Base-by-base conservation (phyloP, 2,329 filamentous ascomycete species). In the Aspergillus pseudoterreus region DNA sequence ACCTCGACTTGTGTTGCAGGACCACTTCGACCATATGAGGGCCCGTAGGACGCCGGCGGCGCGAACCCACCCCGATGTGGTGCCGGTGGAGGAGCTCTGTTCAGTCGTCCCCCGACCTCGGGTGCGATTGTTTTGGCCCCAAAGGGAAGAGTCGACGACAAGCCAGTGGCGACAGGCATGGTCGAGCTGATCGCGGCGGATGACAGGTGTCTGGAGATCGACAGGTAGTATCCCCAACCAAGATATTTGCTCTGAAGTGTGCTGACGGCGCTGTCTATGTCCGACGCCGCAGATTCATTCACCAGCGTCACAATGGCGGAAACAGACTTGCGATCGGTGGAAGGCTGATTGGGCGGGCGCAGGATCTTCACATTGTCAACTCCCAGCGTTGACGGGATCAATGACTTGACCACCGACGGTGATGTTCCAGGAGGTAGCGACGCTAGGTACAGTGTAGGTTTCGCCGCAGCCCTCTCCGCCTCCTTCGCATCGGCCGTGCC, bases 191-290 rank as follows among this genome's bases (percentile, higher is more conserved):
- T 78, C 1, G 86, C 78, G 22, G 79, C 84, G 2, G 90, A 95
- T 0, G 90, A 95, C 4, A 96, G 78, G 72, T 95, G 88, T 9
- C 90, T 80, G 54, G 92, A 89, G 42, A 95, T 79, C 6, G 83
- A 86, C 2, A 96, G 77, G 68, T 92, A 87, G 73, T 87, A 90
- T 4, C 92, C 92, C 66, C 84, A 90, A 14, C 92, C 92, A 14
- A 96, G 75, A 66, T 96, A 96, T 58, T 81, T 84, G 57, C 94
- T 91, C 65, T 95, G 89, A 30, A 96, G 74, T 3, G 82, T 74
- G 64, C 85, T 92, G 47, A 95, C 88, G 0, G 86, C 82, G 4
- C 83, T 79, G 63, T 96, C 91, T 49, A 96, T 92, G 51, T 95
- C 89, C 21, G 85, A 87, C 0, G 87, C 87, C 0, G 90, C 83